Evolutionary conservation across 148 eudicot species (phyloP).

Genomic region (Vaccinium darrowii): DNA sequence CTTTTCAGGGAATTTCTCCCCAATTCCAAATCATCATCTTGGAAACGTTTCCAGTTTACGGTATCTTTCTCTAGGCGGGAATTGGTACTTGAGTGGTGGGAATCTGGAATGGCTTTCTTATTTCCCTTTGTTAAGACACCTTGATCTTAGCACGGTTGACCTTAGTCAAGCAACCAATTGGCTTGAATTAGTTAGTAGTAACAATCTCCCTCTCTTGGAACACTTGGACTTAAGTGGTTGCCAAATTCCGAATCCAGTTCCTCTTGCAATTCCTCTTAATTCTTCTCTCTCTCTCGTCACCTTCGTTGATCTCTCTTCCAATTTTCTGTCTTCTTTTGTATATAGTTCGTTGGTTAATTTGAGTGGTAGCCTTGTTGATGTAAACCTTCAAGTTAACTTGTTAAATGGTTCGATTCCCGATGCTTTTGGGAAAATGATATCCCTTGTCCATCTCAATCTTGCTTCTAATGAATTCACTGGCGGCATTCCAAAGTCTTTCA

Average conservation of each 20-base stretch:
- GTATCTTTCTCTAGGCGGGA: background rate
- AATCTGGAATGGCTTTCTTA: conserved; percentile 6
- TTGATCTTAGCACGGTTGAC: background rate
- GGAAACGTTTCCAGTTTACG: background rate
- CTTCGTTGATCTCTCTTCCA: background rate
- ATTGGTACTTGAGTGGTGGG: background rate
- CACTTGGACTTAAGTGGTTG: background rate
- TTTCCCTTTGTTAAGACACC: conserved; percentile 5
- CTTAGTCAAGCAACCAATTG: conserved; percentile 1
- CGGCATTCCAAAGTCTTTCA: background rate
- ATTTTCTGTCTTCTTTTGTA: conserved; percentile 9
- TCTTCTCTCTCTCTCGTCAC: background rate
- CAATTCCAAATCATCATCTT: too few relatives aligned
- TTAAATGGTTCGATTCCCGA: too few relatives aligned
- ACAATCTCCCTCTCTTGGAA: background rate
- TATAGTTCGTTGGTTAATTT: too few relatives aligned
- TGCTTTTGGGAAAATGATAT: conserved; percentile 8
- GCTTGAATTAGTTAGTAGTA: background rate
- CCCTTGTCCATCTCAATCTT: conserved; percentile 18
- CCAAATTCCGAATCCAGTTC: background rate
- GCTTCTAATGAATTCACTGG: conserved; percentile 4
- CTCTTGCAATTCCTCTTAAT: conserved; percentile 20
- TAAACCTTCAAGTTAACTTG: too few relatives aligned
- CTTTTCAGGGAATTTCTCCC: too few relatives aligned
- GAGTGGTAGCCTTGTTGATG: too few relatives aligned